Evolutionary conservation across 1,139 yeast genomes (phyloP).

Genomic region (Zygoascus sp.): DNA sequence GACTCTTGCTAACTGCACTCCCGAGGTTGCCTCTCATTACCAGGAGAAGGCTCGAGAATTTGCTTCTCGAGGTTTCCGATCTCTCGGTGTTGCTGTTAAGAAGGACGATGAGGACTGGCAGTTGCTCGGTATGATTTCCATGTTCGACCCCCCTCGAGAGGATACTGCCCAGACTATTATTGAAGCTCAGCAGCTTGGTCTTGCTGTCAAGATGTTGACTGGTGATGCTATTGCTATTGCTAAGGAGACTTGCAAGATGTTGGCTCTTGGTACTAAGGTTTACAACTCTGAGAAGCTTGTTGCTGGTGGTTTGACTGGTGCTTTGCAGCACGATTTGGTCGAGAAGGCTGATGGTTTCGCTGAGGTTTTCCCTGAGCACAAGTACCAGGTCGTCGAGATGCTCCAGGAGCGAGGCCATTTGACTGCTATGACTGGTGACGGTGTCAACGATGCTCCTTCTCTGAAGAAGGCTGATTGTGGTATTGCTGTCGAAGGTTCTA

Average conservation of each 20-base stretch:
- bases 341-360: conserved; percentile 97
- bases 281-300: conserved; percentile 97
- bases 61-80: conserved; percentile 98
- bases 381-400: conserved; percentile 86
- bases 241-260: conserved; percentile 97
- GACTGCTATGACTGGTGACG: conserved; percentile 98
- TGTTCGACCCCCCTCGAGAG: conserved; percentile 99
- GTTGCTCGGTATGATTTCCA: conserved; percentile 95
- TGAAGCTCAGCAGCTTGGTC: conserved; percentile 91
- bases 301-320: conserved; percentile 93
- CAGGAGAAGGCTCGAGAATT: conserved; percentile 96
- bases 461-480: conserved; percentile 96
- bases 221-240: conserved; percentile 99
- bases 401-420: conserved; percentile 89
- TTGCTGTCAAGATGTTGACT: conserved; percentile 95
- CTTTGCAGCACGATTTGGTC: conserved; percentile 92
- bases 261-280: conserved; percentile 94
- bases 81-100: conserved; percentile 98
- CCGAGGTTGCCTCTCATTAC: conserved; percentile 90
- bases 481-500: conserved; percentile 96
- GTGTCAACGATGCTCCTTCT: conserved; percentile 96
- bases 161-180: conserved; percentile 94
- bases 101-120: conserved; percentile 99
- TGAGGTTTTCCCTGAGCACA: conserved; percentile 96
- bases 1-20: conserved; percentile 95